Evolutionary conservation across 345 rosid species (phyloP), one percentile per base, ranked within the genome.

Genomic region (Gossypium anomalum): DNA sequence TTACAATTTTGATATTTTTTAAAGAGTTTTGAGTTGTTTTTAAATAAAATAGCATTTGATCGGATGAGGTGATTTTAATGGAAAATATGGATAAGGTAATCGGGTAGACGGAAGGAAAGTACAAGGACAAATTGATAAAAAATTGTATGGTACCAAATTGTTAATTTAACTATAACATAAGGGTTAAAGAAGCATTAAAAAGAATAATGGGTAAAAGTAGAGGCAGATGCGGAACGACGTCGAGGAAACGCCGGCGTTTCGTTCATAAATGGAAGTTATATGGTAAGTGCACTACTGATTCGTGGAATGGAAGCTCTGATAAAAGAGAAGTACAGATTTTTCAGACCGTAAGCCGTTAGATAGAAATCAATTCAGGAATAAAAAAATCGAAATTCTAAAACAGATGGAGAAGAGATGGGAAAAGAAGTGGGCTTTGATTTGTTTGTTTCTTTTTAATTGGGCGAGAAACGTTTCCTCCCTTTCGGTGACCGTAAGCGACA

Each of bases 401-500:
- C 49, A 15, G 48, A 84, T 85, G 86, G 86, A 84, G 80, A 81
- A 49, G 43, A 75, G 79, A 74, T 55, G 49, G 76, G 56, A 79
- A 79, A 78, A 82, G 79, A 77, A 81, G 79, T 75, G 76, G 78
- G 23, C 73, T 73, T 53, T 85, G 38, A 43, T 82, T 23, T 74
- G 77, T 82, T 47, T 83, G 23, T 82, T 91, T 12, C 77, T 89
- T 0, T 22, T 85, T 51, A 83, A 77, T 49, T 82, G 81, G 48
- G 34, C 86, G 52, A 77, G 78, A 25, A 85, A 74, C 63, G 87
- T 87, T 69, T 86, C 89, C 8, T 86, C 93, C 3, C 92, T 95
- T 7, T 91, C 99, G 59, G 97, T 95, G 51, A 95, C 98, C 17
- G 98, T 95, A 63, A 85, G 80, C 86, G 89, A 93, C 20, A 87